These are phyloP conservation scores for Lophiostoma macrostomum DNA, from an alignment of 495 filamentous ascomycete species.

Conservation along the genomic window DNA sequence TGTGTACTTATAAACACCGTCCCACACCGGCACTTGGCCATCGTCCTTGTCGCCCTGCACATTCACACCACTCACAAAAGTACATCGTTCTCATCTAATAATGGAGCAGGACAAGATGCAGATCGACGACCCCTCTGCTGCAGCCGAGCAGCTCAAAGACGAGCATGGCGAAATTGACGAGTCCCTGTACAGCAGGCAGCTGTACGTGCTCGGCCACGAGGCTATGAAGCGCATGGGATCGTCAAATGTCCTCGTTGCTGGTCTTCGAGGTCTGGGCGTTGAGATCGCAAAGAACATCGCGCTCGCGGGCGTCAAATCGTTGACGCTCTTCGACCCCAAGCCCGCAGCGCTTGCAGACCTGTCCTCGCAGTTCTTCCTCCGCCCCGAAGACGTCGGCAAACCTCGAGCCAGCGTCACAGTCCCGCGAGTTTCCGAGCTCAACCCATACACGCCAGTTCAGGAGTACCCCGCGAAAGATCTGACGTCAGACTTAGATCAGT, in stretches of 20 bases:
- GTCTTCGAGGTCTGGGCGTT: slow-evolving; percentile 89
- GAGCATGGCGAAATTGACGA: slow-evolving; percentile 79
- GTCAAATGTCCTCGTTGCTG: slow-evolving; percentile 90
- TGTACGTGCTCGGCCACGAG: slow-evolving; percentile 97
- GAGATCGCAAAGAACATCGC: slow-evolving; percentile 99
- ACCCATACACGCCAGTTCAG: slow-evolving; percentile 88
- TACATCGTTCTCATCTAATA: neutral
- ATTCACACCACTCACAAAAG: neutral
- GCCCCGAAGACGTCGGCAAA: slow-evolving; percentile 83
- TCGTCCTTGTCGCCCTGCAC: too few relatives aligned
- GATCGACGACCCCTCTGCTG: slow-evolving; percentile 63
- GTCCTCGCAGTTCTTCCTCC: slow-evolving; percentile 95
- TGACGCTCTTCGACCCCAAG: slow-evolving; percentile 84
- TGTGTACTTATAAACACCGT: slow-evolving; percentile 27
- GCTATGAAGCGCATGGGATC: slow-evolving; percentile 99
- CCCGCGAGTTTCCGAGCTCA: slow-evolving; percentile 88
- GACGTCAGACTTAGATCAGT: slow-evolving; percentile 65
- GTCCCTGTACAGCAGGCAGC: slow-evolving; percentile 93
- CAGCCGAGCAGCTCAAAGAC: slow-evolving; percentile 58
- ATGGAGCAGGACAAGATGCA: slow-evolving; percentile 66
- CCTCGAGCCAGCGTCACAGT: slow-evolving; percentile 81
- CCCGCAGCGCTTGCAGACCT: slow-evolving; percentile 79
- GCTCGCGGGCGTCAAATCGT: slow-evolving; percentile 86
- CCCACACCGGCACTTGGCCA: neutral
- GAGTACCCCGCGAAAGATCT: slow-evolving; percentile 66